Percentiles rank a stretch among this genome's conserved stretches.
Evolutionary conservation across 306 rosid genomes (phyloP).

Genomic region (Hippophae gyantsensis): DNA sequence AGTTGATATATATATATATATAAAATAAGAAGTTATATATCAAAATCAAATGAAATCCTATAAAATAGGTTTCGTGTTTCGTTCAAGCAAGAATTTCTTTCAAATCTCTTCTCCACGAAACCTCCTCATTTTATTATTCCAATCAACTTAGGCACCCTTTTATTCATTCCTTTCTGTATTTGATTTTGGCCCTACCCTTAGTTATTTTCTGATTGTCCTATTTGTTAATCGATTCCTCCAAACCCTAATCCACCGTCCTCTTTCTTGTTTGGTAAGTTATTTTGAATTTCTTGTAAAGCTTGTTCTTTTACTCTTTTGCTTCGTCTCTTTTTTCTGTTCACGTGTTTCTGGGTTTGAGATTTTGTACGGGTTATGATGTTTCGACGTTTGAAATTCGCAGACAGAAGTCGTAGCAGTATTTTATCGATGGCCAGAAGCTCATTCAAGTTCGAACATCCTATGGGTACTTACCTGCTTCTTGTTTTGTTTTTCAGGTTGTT

Average conservation of each 20-base stretch:
- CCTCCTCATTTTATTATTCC: too few relatives aligned
- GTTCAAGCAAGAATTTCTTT: too few relatives aligned
- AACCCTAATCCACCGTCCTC: neutral
- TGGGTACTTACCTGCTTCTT: conserved; percentile 30
- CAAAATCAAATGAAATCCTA: too few relatives aligned
- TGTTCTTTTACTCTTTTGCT: neutral
- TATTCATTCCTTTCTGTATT: neutral
- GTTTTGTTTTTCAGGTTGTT: neutral
- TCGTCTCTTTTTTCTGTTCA: neutral
- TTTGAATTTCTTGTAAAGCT: neutral
- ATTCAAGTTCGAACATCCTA: conserved; percentile 72
- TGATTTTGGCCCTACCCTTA: conserved; percentile 9
- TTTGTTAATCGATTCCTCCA: neutral
- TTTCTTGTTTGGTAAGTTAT: conserved; percentile 28
- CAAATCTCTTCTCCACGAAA: too few relatives aligned
- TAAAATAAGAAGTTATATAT: too few relatives aligned
- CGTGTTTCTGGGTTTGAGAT: too few relatives aligned
- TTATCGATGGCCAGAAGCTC: conserved; percentile 63
- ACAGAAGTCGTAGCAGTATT: conserved; percentile 10
- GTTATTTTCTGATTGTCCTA: neutral
- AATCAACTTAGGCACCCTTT: too few relatives aligned
- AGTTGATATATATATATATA: too few relatives aligned
- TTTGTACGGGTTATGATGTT: conserved; percentile 23
- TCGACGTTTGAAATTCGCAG: conserved; percentile 41
- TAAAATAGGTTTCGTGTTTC: too few relatives aligned